Percentiles rank a stretch among this genome's conserved stretches.
These are phyloP conservation scores for Geranium rotundifolium DNA, from an alignment of 345 rosid genomes.

Conservation along the genomic window DNA sequence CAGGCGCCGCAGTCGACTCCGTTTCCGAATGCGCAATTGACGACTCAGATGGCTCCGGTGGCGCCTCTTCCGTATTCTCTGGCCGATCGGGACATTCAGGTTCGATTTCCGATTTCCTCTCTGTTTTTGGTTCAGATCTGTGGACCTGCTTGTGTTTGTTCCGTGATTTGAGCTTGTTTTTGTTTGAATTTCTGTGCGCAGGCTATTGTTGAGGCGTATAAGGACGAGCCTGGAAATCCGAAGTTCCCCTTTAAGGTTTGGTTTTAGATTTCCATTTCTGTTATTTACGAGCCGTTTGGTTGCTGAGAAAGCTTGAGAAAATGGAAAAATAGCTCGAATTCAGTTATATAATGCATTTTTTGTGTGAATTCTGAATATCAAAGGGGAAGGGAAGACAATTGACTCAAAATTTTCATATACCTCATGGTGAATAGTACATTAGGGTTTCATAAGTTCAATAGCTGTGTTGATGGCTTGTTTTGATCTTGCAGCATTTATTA, in stretches of 20 bases:
- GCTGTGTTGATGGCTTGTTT: neutral
- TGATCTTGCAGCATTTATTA: slow-evolving; percentile 62
- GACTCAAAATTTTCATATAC: too few species aligned
- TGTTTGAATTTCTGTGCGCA: slow-evolving; percentile 6
- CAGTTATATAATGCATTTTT: too few species aligned
- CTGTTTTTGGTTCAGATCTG: neutral
- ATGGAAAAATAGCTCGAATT: too few species aligned
- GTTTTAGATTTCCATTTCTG: slow-evolving; percentile 3
- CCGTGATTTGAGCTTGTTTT: neutral
- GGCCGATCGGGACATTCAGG: slow-evolving; percentile 90
- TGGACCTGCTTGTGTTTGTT: neutral
- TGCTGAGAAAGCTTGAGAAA: too few species aligned
- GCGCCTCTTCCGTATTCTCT: slow-evolving; percentile 88
- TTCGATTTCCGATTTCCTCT: slow-evolving; percentile 6
- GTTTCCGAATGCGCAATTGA: slow-evolving; percentile 59
- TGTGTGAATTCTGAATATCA: too few species aligned
- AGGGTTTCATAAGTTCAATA: too few species aligned
- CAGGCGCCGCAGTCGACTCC: slow-evolving; percentile 33
- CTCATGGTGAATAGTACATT: too few species aligned
- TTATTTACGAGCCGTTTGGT: too few species aligned
- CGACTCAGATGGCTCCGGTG: slow-evolving; percentile 95
- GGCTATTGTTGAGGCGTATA: slow-evolving; percentile 94
- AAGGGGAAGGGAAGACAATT: too few species aligned
- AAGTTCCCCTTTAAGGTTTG: slow-evolving; percentile 85
- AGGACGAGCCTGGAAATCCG: slow-evolving; percentile 78